Evolutionary conservation across 2,329 filamentous ascomycete species (phyloP), one percentile per base, ranked within the genome.

Genomic region (Conoideocrella luteorostrata): DNA sequence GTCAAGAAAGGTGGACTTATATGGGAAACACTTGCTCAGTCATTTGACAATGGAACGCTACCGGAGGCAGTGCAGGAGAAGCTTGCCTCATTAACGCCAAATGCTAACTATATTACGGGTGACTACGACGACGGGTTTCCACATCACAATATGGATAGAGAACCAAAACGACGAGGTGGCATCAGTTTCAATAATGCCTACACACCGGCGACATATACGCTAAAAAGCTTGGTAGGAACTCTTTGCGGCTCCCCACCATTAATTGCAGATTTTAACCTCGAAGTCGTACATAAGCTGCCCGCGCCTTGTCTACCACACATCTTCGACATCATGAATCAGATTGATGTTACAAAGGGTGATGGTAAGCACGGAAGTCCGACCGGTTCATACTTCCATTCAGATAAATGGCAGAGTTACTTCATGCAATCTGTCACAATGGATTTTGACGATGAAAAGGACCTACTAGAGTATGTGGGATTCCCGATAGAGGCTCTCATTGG

Each of bases 221-320:
- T 70, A 22, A 71, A 71, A 51, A 69, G 66, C 42, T 43, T 71
- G 12, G 56, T 60, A 0, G 68, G 61, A 4, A 66, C 65, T 7
- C 44, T 70, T 7, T 72, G 69, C 35, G 69, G 69, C 5, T 50
- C 69, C n/a, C 58, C 57, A 0, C 68, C 69, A 0, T 47, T 71
- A 10, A 57, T 68, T 3, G 63, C 58, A 3, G 67, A 71, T 29
- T 67, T 67, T 44, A 70, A 71, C 26, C 55, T 60, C 15, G 69
- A 71, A 45, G 63, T 61, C 40, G 50, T 58, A 4, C 57, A 68
- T 20, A 62, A 69, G 40, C 54, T 70, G 18, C 71, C 71, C 46
- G 66, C 71, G 33, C 69, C 69, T 0, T 71, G 69, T 35, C 45
- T 72, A 39, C 62, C 69, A 1, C 69, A 66, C 4, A 48, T 65